A percentile compares a stretch with the other conserved stretches of the same genome.
These are phyloP conservation scores for Hymenoscyphus scutula DNA, from an alignment of 2,329 filamentous ascomycete species.

Conservation along the genomic window DNA sequence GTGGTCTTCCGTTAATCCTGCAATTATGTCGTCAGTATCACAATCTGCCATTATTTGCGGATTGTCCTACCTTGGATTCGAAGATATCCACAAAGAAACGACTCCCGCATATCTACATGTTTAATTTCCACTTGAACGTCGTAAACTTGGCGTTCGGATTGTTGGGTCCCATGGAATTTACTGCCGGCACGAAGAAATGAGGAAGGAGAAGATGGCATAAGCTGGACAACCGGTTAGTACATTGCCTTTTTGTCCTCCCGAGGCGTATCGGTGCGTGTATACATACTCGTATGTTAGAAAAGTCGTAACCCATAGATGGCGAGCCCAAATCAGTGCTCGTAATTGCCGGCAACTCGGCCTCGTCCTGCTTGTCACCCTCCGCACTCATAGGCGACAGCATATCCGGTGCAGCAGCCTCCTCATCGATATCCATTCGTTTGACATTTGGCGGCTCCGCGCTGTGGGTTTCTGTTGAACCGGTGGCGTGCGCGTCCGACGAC, in stretches of 20 bases:
- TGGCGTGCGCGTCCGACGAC: constrained; percentile 27
- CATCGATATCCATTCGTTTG: constrained; percentile 44
- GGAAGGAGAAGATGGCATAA: constrained; percentile 73
- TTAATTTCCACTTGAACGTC: constrained; percentile 97
- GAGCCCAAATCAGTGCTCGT: constrained; percentile 37
- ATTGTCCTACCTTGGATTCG: constrained; percentile 76
- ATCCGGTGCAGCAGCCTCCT: constrained; percentile 35
- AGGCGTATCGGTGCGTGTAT: not conserved
- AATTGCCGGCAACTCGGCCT: constrained; percentile 35
- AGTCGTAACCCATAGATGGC: constrained; percentile 52
- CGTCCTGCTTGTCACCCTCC: constrained; percentile 40
- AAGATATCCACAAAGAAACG: constrained; percentile 90
- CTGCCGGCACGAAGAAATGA: constrained; percentile 85
- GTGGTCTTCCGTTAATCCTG: constrained; percentile 91
- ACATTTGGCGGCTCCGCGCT: constrained; percentile 33
- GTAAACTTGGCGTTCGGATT: constrained; percentile 89
- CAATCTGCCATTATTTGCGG: constrained; percentile 1
- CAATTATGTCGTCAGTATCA: constrained; percentile 11
- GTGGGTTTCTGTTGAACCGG: constrained; percentile 36
- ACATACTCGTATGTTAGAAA: constrained; percentile 54
- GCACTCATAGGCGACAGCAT: constrained; percentile 38
- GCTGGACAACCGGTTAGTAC: constrained; percentile 24
- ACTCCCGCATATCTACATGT: constrained; percentile 90
- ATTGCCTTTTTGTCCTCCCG: not conserved
- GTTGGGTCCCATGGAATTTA: constrained; percentile 85